phyloP scores from a whole-genome alignment of 2,329 filamentous ascomycete genomes.

The Aquanectria penicillioides region DNA sequence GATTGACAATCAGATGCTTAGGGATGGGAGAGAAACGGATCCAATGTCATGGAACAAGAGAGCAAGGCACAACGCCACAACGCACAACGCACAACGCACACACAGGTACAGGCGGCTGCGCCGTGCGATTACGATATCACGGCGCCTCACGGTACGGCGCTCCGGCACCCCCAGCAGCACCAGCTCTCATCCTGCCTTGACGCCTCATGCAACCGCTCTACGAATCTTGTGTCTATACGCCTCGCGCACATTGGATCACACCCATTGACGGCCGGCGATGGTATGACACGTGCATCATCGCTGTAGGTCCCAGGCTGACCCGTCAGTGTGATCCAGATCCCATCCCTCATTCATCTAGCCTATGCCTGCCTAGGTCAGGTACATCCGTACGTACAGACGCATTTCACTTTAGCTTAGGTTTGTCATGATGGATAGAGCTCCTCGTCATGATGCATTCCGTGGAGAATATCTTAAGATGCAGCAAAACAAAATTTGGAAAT shows the following conservation, averaged over 20 bases:
- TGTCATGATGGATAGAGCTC: slow-evolving; percentile 2
- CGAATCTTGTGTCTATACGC: slow-evolving; percentile 7
- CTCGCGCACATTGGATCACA: slow-evolving; percentile 24
- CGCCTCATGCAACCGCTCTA: background rate
- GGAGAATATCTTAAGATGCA: background rate
- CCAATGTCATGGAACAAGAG: slow-evolving; percentile 12
- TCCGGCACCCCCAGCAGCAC: too few species aligned
- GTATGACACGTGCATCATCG: slow-evolving; percentile 48
- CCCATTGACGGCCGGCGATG: slow-evolving; percentile 36
- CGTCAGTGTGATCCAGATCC: slow-evolving; percentile 17
- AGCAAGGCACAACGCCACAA: too few species aligned
- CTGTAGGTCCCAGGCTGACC: slow-evolving; percentile 28
- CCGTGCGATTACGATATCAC: slow-evolving; percentile 19
- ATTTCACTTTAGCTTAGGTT: slow-evolving; percentile 2
- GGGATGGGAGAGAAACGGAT: slow-evolving; percentile 4
- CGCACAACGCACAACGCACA: too few species aligned
- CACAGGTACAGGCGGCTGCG: slow-evolving; percentile 15
- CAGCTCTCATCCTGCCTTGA: too few species aligned
- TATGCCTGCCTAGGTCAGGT: background rate
- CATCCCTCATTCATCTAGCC: background rate
- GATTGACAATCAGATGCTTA: slow-evolving; percentile 1
- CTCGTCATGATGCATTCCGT: background rate
- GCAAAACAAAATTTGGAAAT: background rate
- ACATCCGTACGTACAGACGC: background rate
- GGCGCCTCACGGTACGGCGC: background rate